Evolutionary conservation across 352 stramenopile species (phyloP).

Genomic region (Paralagenidium karlingii): DNA sequence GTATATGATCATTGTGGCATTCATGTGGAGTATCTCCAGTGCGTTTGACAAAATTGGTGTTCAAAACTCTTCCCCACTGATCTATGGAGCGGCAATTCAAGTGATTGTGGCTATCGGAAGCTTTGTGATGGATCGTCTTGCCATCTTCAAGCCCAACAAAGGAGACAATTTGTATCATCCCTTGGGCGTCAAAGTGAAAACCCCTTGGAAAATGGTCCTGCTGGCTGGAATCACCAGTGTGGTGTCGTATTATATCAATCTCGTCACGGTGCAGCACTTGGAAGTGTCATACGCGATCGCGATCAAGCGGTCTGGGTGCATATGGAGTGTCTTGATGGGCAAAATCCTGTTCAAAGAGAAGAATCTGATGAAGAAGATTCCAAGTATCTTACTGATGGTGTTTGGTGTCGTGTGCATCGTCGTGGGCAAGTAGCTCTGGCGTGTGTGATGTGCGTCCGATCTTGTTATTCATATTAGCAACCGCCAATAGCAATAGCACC

Average conservation of each 20-base stretch:
- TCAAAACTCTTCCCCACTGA: constrained; percentile 56
- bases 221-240: constrained; percentile 55
- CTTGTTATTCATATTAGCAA: not conserved
- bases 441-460: constrained; percentile 7
- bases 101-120: constrained; percentile 47
- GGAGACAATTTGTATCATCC: constrained; percentile 44
- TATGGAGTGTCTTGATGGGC: constrained; percentile 70
- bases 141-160: constrained; percentile 22
- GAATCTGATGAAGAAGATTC: constrained; percentile 68
- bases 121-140: constrained; percentile 42
- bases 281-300: constrained; percentile 78
- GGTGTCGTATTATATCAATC: constrained; percentile 77
- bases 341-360: constrained; percentile 59
- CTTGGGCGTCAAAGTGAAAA: constrained; percentile 35
- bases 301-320: constrained; percentile 75
- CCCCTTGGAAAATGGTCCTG: constrained; percentile 59
- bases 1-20: constrained; percentile 75
- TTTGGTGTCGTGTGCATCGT: constrained; percentile 69
- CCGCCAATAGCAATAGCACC: not conserved
- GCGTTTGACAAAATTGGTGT: constrained; percentile 79
- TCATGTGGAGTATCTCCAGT: constrained; percentile 75
- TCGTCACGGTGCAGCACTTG: constrained; percentile 60
- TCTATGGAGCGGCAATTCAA: constrained; percentile 63
- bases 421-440: too few relatives aligned
- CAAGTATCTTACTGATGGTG: constrained; percentile 71